Conservation (phyloP, 768 basidiomycete genomes). For the Boletus bicolor region DNA sequence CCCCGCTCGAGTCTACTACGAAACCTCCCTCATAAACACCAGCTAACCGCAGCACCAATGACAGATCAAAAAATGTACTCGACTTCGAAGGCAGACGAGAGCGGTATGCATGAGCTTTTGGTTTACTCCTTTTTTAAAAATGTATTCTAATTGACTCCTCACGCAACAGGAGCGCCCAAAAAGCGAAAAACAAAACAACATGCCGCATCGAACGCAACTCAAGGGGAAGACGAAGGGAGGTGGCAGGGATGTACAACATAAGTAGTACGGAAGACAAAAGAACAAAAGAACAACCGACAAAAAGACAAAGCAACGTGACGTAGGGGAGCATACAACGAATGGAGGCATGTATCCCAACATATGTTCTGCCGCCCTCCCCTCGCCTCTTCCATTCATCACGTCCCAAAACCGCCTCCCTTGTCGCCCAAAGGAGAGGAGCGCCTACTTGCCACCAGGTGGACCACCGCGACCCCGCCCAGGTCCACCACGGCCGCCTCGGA, state of each 20-base stretch:
- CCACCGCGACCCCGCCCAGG: slow-evolving; percentile 43
- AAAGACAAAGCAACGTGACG: slow-evolving; percentile 14
- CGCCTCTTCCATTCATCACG: neutral
- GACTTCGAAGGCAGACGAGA: neutral
- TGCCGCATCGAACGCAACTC: slow-evolving; percentile 11
- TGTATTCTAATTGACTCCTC: slow-evolving; percentile 23
- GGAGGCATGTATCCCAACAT: slow-evolving; percentile 12
- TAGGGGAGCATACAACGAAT: slow-evolving; percentile 11
- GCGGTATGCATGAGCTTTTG: neutral
- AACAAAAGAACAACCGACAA: neutral
- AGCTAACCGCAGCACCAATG: neutral
- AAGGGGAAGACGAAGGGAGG: slow-evolving; percentile 6
- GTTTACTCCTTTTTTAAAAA: neutral
- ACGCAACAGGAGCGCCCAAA: slow-evolving; percentile 23
- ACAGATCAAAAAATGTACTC: neutral
- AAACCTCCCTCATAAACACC: neutral
- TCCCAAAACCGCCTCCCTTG: slow-evolving; percentile 1
- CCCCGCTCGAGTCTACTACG: neutral
- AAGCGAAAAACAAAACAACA: slow-evolving; percentile 7
- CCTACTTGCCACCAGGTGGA: slow-evolving; percentile 27
- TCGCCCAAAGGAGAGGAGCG: neutral
- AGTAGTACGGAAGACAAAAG: neutral
- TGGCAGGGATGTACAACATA: slow-evolving; percentile 15
- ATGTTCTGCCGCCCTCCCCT: neutral
- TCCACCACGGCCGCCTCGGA: slow-evolving; percentile 44